phyloP scores from a whole-genome alignment of 2,329 filamentous ascomycete genomes.

The Trichophyton schoenleinii region DNA sequence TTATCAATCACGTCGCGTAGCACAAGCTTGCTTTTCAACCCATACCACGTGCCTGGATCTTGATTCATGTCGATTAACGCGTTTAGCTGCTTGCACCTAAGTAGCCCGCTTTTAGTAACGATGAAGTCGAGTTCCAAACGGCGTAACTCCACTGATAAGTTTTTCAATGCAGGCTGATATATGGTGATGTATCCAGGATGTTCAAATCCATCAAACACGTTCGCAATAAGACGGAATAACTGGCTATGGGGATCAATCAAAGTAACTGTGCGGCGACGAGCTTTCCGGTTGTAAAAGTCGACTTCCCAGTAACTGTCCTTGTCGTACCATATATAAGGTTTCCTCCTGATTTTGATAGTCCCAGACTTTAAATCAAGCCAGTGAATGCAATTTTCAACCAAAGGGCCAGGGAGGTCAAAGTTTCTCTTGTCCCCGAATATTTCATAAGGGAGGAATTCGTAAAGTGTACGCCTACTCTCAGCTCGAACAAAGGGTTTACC shows the following conservation, averaged over 20 bases:
- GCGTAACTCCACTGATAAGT: constrained; percentile 35
- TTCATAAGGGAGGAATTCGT: constrained; percentile 24
- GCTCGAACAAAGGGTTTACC: constrained; percentile 26
- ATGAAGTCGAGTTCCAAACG: constrained; percentile 39
- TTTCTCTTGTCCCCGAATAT: constrained; percentile 16
- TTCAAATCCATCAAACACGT: constrained; percentile 43
- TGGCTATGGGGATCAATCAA: constrained; percentile 32
- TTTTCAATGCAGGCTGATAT: constrained; percentile 30
- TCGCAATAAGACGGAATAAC: constrained; percentile 22
- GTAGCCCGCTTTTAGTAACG: constrained; percentile 17
- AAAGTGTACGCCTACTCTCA: constrained; percentile 2
- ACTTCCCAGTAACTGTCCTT: constrained; percentile 24
- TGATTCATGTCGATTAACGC: constrained; percentile 40
- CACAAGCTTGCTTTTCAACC: constrained; percentile 40
- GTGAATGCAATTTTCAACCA: constrained; percentile 34
- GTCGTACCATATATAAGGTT: constrained; percentile 20
- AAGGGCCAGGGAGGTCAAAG: constrained; percentile 20
- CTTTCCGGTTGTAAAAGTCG: constrained; percentile 11
- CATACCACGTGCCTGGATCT: constrained; percentile 37
- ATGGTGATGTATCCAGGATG: constrained; percentile 32
- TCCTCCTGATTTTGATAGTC: constrained; percentile 21
- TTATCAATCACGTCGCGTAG: constrained; percentile 19
- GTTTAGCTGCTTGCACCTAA: constrained; percentile 40
- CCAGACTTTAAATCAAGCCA: constrained; percentile 32
- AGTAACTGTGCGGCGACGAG: constrained; percentile 16